Evolutionary conservation across 805 yeast genomes (phyloP).

Genomic region (Starmerella riodocensis): DNA sequence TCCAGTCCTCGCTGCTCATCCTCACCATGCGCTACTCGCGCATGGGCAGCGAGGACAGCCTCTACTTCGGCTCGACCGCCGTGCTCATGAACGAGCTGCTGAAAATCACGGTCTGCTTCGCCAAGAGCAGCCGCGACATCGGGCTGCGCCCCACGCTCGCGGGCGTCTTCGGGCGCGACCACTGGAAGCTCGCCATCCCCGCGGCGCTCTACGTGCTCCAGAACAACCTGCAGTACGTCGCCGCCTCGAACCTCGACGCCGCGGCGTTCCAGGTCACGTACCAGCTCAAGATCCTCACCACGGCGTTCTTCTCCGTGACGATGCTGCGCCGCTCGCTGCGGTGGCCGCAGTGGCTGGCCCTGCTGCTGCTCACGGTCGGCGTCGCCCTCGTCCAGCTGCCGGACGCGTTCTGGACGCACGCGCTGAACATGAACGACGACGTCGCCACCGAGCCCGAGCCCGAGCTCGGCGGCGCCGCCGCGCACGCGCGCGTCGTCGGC

Average conservation of each 20-base stretch:
- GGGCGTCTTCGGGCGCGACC: conserved; percentile 29
- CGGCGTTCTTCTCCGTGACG: conserved; percentile 32
- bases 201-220: conserved; percentile 32
- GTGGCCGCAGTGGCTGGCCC: conserved; percentile 29
- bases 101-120: conserved; percentile 27
- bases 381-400: conserved; percentile 33
- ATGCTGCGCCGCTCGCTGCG: conserved; percentile 27
- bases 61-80: conserved; percentile 31
- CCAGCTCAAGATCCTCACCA: conserved; percentile 33
- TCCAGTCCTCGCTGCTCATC: conserved; percentile 31
- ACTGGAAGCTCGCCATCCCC: conserved; percentile 33
- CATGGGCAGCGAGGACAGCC: conserved; percentile 27
- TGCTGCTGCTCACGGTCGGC: conserved; percentile 29
- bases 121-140: conserved; percentile 20
- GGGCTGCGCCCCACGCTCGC: conserved; percentile 21
- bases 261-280: conserved; percentile 34
- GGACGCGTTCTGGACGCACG: conserved; percentile 13
- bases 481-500: conserved; percentile 21
- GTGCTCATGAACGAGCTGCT: conserved; percentile 31
- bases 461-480: not conserved
- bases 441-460: conserved; percentile 15
- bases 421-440: conserved; percentile 13
- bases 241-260: conserved; percentile 32
- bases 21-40: conserved; percentile 34
- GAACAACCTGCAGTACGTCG: conserved; percentile 32